Base-by-base conservation (phyloP, 192 early-diverging fungal genomes). In the Gorgonomyces haynaldii region DNA sequence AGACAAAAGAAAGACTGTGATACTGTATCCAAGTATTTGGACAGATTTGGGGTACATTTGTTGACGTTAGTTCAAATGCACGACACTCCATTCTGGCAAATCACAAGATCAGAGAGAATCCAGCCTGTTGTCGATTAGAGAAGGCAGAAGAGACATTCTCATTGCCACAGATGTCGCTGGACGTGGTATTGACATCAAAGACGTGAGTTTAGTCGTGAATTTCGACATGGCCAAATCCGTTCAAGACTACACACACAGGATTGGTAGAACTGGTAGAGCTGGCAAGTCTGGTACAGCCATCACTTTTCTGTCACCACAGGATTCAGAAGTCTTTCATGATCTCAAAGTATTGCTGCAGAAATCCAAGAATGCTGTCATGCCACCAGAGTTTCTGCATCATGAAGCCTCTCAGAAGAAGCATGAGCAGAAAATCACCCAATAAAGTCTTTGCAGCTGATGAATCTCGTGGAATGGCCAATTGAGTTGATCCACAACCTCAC, bases 141-240 rank as follows among this genome's bases (percentile, higher is more conserved):
- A 57, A 47, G 88, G 91, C 15, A 62, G 72, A 17, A 85, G 78
- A 31, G 88, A 88, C 40, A 77, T 98, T 26, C 64, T 98, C 42
- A 88, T 99, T 37, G 96, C 96, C 8, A 99, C 93, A 0, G 93
- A 99, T 68, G 96, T 99, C 15, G 96, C 93, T 28, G 91, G 91
- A 28, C 89, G 96, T 63, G 96, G 96, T 74, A 93, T 99, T 57
- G 96, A 99, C 69, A 79, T 98, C 52, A 91, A 95, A 56, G 84
- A 98, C 55, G 91, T 98, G 15, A 90, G 88, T 2, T 60, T 97
- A 38, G 96, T 99, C 3, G 60, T 99, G 35, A 99, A 99, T 62
- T 97, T 80, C 62, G 89, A 97, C 51, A 98, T 98, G 93, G 84
- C 91, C 32, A 96, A 93, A 63, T 86, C 82, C 48, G 94, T 98